Evolutionary conservation across 805 yeast genomes (phyloP).

Genomic region (Candida patagonica): DNA sequence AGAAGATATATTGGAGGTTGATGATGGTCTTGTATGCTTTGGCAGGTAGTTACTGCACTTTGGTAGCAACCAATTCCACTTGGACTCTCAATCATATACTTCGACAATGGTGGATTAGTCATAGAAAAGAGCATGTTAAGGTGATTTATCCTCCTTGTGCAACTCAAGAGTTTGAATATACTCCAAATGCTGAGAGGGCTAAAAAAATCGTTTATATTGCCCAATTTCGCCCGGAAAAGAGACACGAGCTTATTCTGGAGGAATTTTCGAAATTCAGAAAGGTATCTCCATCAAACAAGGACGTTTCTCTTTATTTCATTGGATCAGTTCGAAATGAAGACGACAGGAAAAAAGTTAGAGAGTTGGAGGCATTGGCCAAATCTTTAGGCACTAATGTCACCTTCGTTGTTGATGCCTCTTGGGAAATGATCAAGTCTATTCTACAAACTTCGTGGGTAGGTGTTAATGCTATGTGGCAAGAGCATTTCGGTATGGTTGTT

Average conservation of each 20-base stretch:
- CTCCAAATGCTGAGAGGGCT: slow-evolving; percentile 18
- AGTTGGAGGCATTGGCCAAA: slow-evolving; percentile 38
- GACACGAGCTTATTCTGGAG: slow-evolving; percentile 62
- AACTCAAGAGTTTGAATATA: slow-evolving; percentile 41
- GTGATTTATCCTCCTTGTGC: slow-evolving; percentile 88
- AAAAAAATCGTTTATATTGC: slow-evolving; percentile 54
- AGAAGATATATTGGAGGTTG: slow-evolving; percentile 60
- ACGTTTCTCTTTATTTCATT: slow-evolving; percentile 58
- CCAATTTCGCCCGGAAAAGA: slow-evolving; percentile 91
- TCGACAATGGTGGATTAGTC: slow-evolving; percentile 49
- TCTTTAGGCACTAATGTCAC: slow-evolving; percentile 37
- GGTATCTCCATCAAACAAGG: slow-evolving; percentile 5
- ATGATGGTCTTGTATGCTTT: slow-evolving; percentile 56
- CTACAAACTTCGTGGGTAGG: slow-evolving; percentile 60
- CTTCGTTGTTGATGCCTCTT: slow-evolving; percentile 67
- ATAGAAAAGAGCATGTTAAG: slow-evolving; percentile 28
- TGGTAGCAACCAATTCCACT: slow-evolving; percentile 71
- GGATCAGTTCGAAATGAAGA: slow-evolving; percentile 73
- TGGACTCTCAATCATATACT: slow-evolving; percentile 83
- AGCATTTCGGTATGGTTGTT: slow-evolving; percentile 95
- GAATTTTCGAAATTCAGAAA: slow-evolving; percentile 52
- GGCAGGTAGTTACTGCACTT: slow-evolving; percentile 57
- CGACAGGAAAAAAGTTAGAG: slow-evolving; percentile 53
- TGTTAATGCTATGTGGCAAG: slow-evolving; percentile 98
- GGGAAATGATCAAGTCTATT: slow-evolving; percentile 46